phyloP scores from a whole-genome alignment of 257 asterid species.

The Solanum sitiens region DNA sequence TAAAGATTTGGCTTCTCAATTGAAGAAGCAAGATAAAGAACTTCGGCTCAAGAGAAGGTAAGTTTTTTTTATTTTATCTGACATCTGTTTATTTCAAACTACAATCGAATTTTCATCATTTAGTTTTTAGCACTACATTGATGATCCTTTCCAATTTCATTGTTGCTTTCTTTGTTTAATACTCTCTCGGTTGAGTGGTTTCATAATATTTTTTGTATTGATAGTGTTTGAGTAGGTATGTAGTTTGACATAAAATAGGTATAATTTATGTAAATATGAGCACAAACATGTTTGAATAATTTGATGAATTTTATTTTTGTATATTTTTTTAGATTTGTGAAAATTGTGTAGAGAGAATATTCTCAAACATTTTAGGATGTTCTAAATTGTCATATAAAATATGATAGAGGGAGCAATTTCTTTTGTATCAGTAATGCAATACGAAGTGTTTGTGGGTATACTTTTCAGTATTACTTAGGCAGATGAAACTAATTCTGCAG shows the following conservation, averaged over 20 bases:
- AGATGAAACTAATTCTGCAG: constrained; percentile 11
- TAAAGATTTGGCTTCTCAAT: constrained; percentile 21
- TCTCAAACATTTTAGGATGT: neutral
- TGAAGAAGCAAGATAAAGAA: constrained; percentile 33
- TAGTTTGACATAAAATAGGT: neutral
- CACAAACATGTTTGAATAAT: neutral
- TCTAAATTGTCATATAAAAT: neutral
- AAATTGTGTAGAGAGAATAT: neutral
- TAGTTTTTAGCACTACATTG: neutral
- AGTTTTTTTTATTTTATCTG: neutral
- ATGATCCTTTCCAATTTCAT: neutral
- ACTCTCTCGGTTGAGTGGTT: neutral
- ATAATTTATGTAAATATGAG: neutral
- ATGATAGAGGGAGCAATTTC: neutral
- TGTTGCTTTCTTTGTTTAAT: neutral
- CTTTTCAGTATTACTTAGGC: neutral
- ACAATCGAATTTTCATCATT: neutral
- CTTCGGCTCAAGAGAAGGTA: constrained; percentile 68
- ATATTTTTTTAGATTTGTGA: neutral
- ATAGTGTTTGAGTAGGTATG: neutral
- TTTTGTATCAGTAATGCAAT: neutral
- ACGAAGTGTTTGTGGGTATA: neutral
- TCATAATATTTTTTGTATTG: neutral
- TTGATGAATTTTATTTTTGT: neutral
- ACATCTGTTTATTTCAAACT: neutral